phyloP scores from a whole-genome alignment of 805 yeast species.

The Saturnispora serradocipensis region DNA sequence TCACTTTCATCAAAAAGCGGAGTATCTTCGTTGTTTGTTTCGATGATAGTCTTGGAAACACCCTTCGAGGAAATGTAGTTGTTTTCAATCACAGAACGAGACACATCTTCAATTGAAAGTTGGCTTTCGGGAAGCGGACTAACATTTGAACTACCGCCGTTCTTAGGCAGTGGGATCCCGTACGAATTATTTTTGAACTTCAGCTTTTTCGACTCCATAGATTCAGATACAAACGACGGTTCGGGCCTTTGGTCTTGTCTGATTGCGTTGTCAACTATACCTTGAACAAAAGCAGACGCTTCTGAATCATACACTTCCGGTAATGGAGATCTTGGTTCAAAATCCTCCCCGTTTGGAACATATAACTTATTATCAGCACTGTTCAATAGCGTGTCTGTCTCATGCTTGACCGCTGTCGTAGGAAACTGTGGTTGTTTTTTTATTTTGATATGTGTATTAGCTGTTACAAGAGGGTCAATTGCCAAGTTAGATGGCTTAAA shows the following conservation, averaged over 20 bases:
- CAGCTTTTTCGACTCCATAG: conserved; percentile 5
- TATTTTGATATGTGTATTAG: conserved; percentile 57
- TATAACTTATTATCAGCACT: not conserved
- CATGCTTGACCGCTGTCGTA: not conserved
- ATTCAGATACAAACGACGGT: not conserved
- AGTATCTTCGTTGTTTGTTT: conserved; percentile 18
- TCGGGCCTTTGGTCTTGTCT: conserved; percentile 11
- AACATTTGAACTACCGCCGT: not conserved
- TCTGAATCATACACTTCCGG: conserved; percentile 36
- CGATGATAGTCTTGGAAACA: conserved; percentile 77
- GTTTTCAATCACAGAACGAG: conserved; percentile 52
- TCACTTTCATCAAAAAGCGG: not conserved
- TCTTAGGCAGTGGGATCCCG: conserved; percentile 15
- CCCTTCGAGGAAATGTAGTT: conserved; percentile 72
- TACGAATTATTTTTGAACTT: conserved; percentile 8
- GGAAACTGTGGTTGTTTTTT: conserved; percentile 42
- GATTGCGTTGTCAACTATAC: conserved; percentile 26
- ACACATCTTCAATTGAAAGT: conserved; percentile 16
- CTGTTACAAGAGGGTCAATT: conserved; percentile 57
- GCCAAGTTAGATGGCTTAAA: conserved; percentile 59
- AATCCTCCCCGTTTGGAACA: conserved; percentile 1
- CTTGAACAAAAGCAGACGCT: conserved; percentile 31
- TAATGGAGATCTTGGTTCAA: conserved; percentile 13
- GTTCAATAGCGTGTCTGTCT: not conserved
- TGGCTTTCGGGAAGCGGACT: not conserved